phyloP scores from a whole-genome alignment of 306 rosid genomes.

The Acacia melanoxylon region DNA sequence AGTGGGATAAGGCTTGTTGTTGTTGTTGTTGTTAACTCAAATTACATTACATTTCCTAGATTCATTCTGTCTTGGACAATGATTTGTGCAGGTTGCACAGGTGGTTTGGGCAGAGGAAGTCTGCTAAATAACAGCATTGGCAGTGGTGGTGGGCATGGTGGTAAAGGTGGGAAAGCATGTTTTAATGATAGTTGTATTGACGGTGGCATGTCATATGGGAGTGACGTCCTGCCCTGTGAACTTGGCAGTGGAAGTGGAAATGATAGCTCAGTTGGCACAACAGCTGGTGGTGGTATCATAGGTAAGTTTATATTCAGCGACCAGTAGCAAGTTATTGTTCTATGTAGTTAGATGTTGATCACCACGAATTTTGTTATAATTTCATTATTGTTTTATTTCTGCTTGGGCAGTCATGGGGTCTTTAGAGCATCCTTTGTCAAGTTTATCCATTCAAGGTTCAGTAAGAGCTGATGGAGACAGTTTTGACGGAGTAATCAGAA shows the following conservation, averaged over 20 bases:
- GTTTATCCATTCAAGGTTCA: slow-evolving; percentile 75
- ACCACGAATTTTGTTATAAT: neutral
- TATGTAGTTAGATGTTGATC: slow-evolving; percentile 14
- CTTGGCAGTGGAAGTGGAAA: slow-evolving; percentile 99
- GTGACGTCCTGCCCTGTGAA: slow-evolving; percentile 80
- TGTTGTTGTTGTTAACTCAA: neutral
- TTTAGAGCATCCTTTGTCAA: slow-evolving; percentile 80
- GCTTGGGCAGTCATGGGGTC: slow-evolving; percentile 83
- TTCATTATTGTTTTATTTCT: slow-evolving; percentile 24
- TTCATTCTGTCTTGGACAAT: slow-evolving; percentile 7
- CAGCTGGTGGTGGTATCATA: slow-evolving; percentile 94
- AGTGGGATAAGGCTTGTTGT: too few relatives aligned
- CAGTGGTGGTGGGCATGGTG: slow-evolving; percentile 99
- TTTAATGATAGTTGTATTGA: slow-evolving; percentile 43
- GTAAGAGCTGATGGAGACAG: slow-evolving; percentile 77
- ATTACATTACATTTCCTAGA: slow-evolving; percentile 7
- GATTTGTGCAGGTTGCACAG: slow-evolving; percentile 69
- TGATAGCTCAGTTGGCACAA: slow-evolving; percentile 51
- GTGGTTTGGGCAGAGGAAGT: slow-evolving; percentile 83
- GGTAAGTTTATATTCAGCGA: slow-evolving; percentile 52
- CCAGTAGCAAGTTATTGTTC: slow-evolving; percentile 19
- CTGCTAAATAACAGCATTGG: slow-evolving; percentile 59
- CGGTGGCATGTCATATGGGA: slow-evolving; percentile 91
- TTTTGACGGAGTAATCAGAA: slow-evolving; percentile 45
- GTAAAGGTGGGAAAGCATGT: slow-evolving; percentile 85